Conservation (phyloP, 2,329 filamentous ascomycete species). For the Colletotrichum costaricense region DNA sequence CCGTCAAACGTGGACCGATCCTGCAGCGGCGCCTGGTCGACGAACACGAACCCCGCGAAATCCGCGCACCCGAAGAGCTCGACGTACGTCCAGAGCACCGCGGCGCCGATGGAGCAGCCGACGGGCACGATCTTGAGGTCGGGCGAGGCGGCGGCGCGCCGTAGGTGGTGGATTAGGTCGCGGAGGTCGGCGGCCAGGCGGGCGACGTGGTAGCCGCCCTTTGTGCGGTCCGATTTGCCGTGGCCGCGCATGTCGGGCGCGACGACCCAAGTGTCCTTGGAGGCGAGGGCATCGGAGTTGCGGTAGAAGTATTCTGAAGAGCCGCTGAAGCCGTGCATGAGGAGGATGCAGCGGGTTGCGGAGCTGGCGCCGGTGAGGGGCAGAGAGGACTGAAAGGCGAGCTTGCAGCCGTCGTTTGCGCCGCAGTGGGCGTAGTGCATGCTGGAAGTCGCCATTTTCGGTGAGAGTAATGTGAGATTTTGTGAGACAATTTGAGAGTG, state of each 20-base stretch:
- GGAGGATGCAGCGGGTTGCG: slow-evolving; percentile 43
- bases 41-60: slow-evolving; percentile 49
- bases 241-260: slow-evolving; percentile 54
- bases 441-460: slow-evolving; percentile 30
- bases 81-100: slow-evolving; percentile 52
- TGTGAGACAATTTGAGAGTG: not conserved
- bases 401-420: slow-evolving; percentile 48
- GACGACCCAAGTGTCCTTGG: slow-evolving; percentile 47
- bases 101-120: slow-evolving; percentile 54
- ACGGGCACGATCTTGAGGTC: slow-evolving; percentile 44
- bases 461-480: not conserved
- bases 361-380: slow-evolving; percentile 37
- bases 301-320: slow-evolving; percentile 51
- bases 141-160: slow-evolving; percentile 2
- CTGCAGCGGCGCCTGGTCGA: slow-evolving; percentile 54
- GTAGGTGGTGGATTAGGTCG: slow-evolving; percentile 44
- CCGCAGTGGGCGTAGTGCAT: slow-evolving; percentile 44
- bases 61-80: slow-evolving; percentile 49
- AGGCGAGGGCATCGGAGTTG: slow-evolving; percentile 44
- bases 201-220: slow-evolving; percentile 53
- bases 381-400: slow-evolving; percentile 50
- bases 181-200: slow-evolving; percentile 51
- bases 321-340: slow-evolving; percentile 55
- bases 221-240: slow-evolving; percentile 44
- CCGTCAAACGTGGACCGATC: slow-evolving; percentile 45